Conservation (phyloP, 139 green algal genomes). For the Chlorella sorokiniana region DNA sequence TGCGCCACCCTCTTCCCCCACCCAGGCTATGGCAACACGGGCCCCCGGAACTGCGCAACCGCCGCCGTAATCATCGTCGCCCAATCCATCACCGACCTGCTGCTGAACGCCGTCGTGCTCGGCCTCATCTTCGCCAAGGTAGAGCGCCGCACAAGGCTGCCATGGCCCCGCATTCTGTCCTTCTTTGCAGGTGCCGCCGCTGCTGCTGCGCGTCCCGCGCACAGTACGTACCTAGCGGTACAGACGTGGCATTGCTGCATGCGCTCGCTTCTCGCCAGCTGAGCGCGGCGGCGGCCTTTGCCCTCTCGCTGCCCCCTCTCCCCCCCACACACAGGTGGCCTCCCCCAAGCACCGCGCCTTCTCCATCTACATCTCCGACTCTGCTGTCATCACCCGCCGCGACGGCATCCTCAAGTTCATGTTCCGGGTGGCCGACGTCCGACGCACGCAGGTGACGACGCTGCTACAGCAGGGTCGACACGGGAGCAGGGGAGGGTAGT, state of each 20-base stretch:
- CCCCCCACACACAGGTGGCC: neutral
- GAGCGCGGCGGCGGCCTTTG: too few species aligned
- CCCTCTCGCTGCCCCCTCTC: too few species aligned
- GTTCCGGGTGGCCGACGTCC: constrained; percentile 83
- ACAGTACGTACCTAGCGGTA: too few species aligned
- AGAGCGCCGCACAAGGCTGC: constrained; percentile 51
- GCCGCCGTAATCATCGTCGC: constrained; percentile 56
- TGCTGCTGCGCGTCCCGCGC: too few species aligned
- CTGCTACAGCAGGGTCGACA: too few species aligned
- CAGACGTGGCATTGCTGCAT: too few species aligned
- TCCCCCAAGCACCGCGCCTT: constrained; percentile 38
- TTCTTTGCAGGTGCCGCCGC: neutral
- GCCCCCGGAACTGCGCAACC: constrained; percentile 70
- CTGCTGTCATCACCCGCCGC: constrained; percentile 66
- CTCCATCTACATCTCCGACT: constrained; percentile 84
- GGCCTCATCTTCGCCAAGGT: constrained; percentile 81
- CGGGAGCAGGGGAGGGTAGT: too few species aligned
- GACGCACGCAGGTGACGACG: constrained; percentile 30
- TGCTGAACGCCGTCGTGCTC: constrained; percentile 75
- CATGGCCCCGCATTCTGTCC: too few species aligned
- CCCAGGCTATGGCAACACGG: constrained; percentile 74
- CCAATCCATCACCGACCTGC: constrained; percentile 61
- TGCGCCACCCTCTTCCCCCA: too few species aligned
- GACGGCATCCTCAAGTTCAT: constrained; percentile 92
- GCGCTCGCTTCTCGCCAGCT: too few species aligned